phyloP scores from a whole-genome alignment of 1,284 basidiomycete species.

The Malassezia japonica region DNA sequence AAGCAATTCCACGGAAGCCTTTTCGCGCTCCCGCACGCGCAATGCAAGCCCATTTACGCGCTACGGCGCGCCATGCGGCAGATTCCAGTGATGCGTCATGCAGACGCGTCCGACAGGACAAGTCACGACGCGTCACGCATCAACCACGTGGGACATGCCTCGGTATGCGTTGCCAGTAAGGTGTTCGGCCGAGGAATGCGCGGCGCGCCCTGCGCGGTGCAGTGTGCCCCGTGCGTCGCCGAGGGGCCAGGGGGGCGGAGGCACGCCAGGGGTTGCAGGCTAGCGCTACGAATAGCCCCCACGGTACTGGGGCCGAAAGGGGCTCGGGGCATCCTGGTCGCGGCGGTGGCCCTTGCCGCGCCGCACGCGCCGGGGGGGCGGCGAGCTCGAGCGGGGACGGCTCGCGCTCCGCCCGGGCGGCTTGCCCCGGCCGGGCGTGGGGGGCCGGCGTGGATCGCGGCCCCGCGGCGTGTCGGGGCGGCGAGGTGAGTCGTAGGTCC shows the following conservation, averaged over 20 bases:
- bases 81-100: constrained; percentile 6
- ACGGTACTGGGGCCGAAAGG: constrained; percentile 10
- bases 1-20: background rate
- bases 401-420: background rate
- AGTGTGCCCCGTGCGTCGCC: no score
- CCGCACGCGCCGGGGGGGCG: background rate
- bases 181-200: constrained; percentile 1
- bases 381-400: background rate
- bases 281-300: constrained; percentile 13
- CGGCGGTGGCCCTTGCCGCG: background rate
- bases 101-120: constrained; percentile 1
- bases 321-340: background rate
- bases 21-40: background rate
- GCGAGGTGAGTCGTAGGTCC: background rate
- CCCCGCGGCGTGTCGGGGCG: background rate
- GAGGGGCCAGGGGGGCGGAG: background rate
- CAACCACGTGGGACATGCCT: background rate
- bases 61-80: background rate
- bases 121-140: constrained; percentile 1
- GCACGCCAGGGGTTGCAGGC: background rate
- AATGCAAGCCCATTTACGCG: constrained; percentile 9
- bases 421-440: background rate
- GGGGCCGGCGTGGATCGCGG: background rate
- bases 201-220: no score
- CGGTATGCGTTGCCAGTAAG: background rate